Conservation (phyloP, 441 rosid species). For the Erodium moschatum region DNA sequence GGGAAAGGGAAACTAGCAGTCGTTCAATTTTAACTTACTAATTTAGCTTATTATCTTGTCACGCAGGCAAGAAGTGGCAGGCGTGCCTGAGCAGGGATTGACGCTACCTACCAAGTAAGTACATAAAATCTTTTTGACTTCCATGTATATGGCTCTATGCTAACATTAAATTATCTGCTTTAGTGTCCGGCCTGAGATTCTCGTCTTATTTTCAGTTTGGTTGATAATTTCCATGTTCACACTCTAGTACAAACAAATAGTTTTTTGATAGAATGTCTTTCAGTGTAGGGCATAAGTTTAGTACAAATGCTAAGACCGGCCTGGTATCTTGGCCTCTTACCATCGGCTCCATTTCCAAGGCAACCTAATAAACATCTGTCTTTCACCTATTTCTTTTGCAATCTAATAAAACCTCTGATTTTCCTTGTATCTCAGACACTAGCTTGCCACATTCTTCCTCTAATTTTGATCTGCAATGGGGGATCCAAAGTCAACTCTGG, state of each 20-base stretch:
- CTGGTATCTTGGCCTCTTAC: constrained; percentile 9
- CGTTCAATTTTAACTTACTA: neutral
- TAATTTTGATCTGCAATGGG: constrained; percentile 25
- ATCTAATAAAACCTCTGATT: constrained; percentile 1
- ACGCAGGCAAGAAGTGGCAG: neutral
- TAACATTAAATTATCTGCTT: neutral
- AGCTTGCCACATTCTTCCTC: too few relatives aligned
- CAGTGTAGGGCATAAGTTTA: too few relatives aligned
- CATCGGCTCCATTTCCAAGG: constrained; percentile 16
- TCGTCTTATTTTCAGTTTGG: constrained; percentile 8
- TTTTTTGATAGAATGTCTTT: too few relatives aligned
- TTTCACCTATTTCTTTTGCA: neutral
- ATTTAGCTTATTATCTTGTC: neutral
- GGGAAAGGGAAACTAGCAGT: neutral
- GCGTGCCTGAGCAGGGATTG: neutral
- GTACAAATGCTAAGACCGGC: constrained; percentile 16
- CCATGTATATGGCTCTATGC: neutral
- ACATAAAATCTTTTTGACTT: neutral
- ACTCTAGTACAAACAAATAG: neutral
- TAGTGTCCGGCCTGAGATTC: constrained; percentile 18
- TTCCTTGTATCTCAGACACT: neutral
- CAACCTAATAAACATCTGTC: constrained; percentile 1
- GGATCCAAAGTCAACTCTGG: constrained; percentile 26
- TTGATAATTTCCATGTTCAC: constrained; percentile 8
- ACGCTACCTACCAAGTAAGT: constrained; percentile 12